Base-by-base conservation (phyloP, 2,329 filamentous ascomycete genomes). In the Curvularia lunata region DNA sequence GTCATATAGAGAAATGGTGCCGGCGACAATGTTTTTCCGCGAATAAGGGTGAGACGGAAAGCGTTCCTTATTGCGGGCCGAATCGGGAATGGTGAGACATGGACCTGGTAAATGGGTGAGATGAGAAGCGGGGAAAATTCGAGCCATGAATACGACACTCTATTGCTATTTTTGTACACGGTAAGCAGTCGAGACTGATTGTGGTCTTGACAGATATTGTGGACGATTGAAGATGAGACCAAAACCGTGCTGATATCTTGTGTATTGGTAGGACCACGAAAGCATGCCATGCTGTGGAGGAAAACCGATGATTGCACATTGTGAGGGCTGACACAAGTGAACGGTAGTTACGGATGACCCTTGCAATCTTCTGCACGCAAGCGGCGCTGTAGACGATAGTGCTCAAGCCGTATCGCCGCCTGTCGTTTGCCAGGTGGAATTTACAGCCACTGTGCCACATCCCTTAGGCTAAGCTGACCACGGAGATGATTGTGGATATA, bases 21-120 rank as follows among this genome's bases (percentile, higher is more conserved):
- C 48, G 43, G 47, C 28, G 16, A 28, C 9, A 18, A 25, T 34
- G 27, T 42, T 60, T 54, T 57, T 54, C 57, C 59, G 52, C 59
- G 47, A 60, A 59, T 62, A 27, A 34, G 41, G 19, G 41, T 28
- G 41, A 45, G 47, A 48, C 59, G 50, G 56, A 48, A 38, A 13
- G 13, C 16, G 55, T 45, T 30, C 28, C 41, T 40, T 7, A 32
- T 47, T 45, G 21, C 16, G 18, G 25, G 19, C 58, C 48, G 50
- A 18, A 47, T 53, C 41, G 25, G 52, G 58, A 27, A 50, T 54
- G 43, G 52, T 58, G 55, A 61, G 49, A 61, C 49, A 9, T 47
- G 42, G 16, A 37, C 48, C 42, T 48, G 48, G 42, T 51, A 23
- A 19, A 43, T 34, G 48, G 54, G 27, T 43, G 37, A 30, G 43